Evolutionary conservation across 352 stramenopile genomes (phyloP), one percentile per base, ranked within the genome.

Genomic region (Globisporangium apiculatum): DNA sequence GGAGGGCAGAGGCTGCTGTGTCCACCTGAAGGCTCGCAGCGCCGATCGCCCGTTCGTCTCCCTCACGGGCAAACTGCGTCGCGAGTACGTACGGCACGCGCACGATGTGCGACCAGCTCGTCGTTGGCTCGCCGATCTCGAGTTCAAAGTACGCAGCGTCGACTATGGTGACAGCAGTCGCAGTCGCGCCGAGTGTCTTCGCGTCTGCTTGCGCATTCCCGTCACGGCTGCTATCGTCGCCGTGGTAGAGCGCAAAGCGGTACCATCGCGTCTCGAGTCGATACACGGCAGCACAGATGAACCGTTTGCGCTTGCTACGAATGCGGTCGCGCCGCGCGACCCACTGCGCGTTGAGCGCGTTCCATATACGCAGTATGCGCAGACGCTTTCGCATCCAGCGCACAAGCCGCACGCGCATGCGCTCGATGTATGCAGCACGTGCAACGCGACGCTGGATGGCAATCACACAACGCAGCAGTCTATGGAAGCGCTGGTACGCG

Each of bases 331-430:
- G 69, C 2, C 76, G 62, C 17, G 69, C 68, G 14, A 76, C 65
- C 58, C 70, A 83, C 15, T 48, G 47, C 6, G 62, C 70, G 41
- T 88, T 83, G 11, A 73, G n/a, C 40, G 54, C 42, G 40, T 82
- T 86, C 80, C 80, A 88, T 55, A 56, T 66, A 5, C 64, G 63
- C 42, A 88, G 46, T 1, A 79, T 53, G 14, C 69, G 67, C 4
- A 86, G 60, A 0, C 74, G 64, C 12, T 58, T 48, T 0, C 61
- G 66, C 75, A 84, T 86, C 79, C 76, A 89, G 10, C 50, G 54
- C 11, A 86, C 62, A 5, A 89, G 61, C 8, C 67, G 65, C 31
- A 67, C 5, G 11, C 65, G 69, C 77, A 85, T 87, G 3, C 52
- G 15, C n/a, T 87, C 71, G 1, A 83, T 51, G 36, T 72, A 73